Evolutionary conservation across 257 asterid species (phyloP).

Genomic region (Penstemon davidsonii): DNA sequence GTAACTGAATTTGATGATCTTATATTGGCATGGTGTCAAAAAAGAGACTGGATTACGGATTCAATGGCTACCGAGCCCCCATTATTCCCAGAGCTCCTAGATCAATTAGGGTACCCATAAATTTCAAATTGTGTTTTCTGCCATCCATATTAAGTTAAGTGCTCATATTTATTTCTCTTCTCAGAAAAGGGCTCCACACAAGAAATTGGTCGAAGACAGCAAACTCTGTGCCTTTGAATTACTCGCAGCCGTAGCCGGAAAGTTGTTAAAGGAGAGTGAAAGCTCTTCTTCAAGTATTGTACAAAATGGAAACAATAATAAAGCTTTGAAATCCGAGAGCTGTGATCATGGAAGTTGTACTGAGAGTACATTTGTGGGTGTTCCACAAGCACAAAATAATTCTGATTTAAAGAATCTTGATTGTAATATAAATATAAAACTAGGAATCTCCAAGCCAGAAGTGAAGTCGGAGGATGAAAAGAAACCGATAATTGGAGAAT

Average conservation of each 20-base stretch:
- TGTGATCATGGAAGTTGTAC: slow-evolving; percentile 78
- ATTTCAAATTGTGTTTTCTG: slow-evolving; percentile 22
- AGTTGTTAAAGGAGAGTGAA: slow-evolving; percentile 83
- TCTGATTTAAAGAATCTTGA: slow-evolving; percentile 48
- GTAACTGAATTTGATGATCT: slow-evolving; percentile 36
- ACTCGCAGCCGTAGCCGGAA: slow-evolving; percentile 94
- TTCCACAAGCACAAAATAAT: slow-evolving; percentile 41
- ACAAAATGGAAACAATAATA: slow-evolving; percentile 48
- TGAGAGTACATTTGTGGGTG: slow-evolving; percentile 56
- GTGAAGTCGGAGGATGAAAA: slow-evolving; percentile 37
- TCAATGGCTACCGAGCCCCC: slow-evolving; percentile 48
- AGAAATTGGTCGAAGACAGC: slow-evolving; percentile 44
- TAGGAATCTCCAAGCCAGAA: slow-evolving; percentile 36
- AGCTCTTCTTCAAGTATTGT: slow-evolving; percentile 83
- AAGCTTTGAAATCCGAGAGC: slow-evolving; percentile 52
- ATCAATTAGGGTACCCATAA: slow-evolving; percentile 62
- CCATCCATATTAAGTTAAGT: slow-evolving; percentile 3
- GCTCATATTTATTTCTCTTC: slow-evolving; percentile 28
- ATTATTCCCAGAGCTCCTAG: slow-evolving; percentile 74
- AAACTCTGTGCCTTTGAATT: slow-evolving; percentile 87
- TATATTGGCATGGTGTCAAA: slow-evolving; percentile 61
- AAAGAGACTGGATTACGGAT: slow-evolving; percentile 51
- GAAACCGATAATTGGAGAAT: slow-evolving; percentile 37
- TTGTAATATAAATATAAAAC: slow-evolving; percentile 46
- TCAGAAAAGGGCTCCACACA: slow-evolving; percentile 61